phyloP scores from a whole-genome alignment of 2,329 filamentous ascomycete genomes.

The Colletotrichum musicola region DNA sequence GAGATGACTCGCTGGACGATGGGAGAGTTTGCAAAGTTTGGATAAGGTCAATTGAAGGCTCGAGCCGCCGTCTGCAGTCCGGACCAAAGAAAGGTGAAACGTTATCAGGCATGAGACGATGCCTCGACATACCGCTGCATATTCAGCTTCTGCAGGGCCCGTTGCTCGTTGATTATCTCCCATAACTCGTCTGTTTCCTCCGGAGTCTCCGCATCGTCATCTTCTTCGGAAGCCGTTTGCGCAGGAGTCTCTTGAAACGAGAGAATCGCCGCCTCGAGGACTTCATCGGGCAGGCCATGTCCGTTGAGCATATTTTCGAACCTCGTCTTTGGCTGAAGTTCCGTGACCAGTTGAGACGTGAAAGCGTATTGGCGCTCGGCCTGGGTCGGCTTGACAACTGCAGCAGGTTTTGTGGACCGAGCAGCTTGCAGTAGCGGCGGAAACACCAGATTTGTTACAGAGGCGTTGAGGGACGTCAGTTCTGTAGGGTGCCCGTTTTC shows the following conservation, averaged over 20 bases:
- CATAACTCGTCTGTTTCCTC: constrained; percentile 54
- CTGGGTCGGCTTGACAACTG: constrained; percentile 84
- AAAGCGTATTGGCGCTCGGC: constrained; percentile 75
- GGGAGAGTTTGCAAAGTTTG: constrained; percentile 23
- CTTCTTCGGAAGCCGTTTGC: constrained; percentile 45
- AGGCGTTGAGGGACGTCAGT: constrained; percentile 79
- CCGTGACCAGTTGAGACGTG: constrained; percentile 70
- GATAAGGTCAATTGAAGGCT: constrained; percentile 39
- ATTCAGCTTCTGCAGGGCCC: constrained; percentile 49
- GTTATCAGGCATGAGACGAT: constrained; percentile 30
- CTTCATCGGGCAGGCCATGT: constrained; percentile 60
- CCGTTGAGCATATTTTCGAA: constrained; percentile 60
- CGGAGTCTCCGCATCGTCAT: constrained; percentile 35
- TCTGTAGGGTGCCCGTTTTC: constrained; percentile 76
- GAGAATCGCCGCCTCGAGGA: constrained; percentile 64
- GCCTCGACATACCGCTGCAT: constrained; percentile 46
- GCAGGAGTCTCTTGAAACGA: constrained; percentile 53
- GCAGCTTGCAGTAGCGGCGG: constrained; percentile 70
- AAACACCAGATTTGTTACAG: constrained; percentile 86
- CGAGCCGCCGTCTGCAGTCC: constrained; percentile 33
- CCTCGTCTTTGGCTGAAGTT: constrained; percentile 54
- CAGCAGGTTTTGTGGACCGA: constrained; percentile 63
- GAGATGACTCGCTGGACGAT: constrained; percentile 23
- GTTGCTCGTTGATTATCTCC: constrained; percentile 55
- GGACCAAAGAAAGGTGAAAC: constrained; percentile 31